Evolutionary conservation across 2,329 filamentous ascomycete species (phyloP), one percentile per base, ranked within the genome.

Genomic region (Colletotrichum gigasporum): DNA sequence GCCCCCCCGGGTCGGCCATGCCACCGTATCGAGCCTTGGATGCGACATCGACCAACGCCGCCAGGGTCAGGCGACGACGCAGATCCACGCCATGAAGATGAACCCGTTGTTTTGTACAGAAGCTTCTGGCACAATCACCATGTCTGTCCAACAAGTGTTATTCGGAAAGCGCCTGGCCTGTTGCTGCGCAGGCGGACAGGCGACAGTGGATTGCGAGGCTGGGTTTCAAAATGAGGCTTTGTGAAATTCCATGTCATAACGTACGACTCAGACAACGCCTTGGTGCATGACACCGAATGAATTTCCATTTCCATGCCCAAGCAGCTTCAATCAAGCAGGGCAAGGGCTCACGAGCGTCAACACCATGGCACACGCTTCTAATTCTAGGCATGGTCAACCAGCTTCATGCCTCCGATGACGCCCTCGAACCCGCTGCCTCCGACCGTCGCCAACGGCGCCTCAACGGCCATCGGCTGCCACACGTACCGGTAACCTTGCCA

Each of bases 401-500:
- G 59, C 53, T 59, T 66, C 53, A 66, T 58, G 41, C 47, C 39
- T 11, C 63, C 60, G 12, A 66, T 44, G 35, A 64, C 34, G n/a
- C 63, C 63, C 30, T 64, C 42, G 20, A 66, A 66, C 20, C 48
- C 60, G 18, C 48, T 32, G 12, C 53, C 63, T n/a, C 63, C 63
- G 5, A 66, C 32, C 2, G 53, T 59, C 18, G 34, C 50, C 60
- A 66, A 42, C 14, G 63, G 63, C 10, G 63, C 63, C 54, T 66
- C 63, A 9, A 64, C 61, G 28, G 54, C 64, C 16, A 67, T 60
- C 24, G 61, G 54, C 12, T 41, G 28, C 64, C 64, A 66, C 18
- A 66, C 60, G 28, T 50, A 55, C 24, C 44, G 44, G 18, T 48
- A 26, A 12, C 60, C 64, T 14, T 66, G 41, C 61, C 64, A 66